These are phyloP conservation scores for Iberis pinnata DNA, from an alignment of 345 rosid species.

Conservation along the genomic window DNA sequence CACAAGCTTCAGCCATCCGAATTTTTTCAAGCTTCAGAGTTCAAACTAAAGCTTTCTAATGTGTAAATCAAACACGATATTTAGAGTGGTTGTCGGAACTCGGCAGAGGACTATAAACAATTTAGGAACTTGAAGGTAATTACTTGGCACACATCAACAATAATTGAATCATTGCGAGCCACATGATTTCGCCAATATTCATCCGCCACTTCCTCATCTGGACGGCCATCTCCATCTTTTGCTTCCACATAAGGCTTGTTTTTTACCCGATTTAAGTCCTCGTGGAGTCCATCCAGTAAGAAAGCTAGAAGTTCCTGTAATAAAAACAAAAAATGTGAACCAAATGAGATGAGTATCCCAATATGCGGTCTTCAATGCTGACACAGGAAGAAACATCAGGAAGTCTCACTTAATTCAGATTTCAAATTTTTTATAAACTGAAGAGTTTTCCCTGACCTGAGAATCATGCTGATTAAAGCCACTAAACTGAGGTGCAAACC, in stretches of 20 bases:
- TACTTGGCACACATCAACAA: constrained; percentile 89
- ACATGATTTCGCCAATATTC: constrained; percentile 87
- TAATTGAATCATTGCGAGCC: constrained; percentile 87
- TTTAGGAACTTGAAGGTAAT: constrained; percentile 33
- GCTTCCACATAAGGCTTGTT: constrained; percentile 84
- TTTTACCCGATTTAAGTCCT: constrained; percentile 92
- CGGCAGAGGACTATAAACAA: constrained; percentile 25
- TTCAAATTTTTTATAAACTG: constrained; percentile 16
- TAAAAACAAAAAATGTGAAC: constrained; percentile 28
- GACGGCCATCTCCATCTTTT: constrained; percentile 78
- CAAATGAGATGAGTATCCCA: constrained; percentile 20
- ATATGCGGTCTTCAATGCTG: constrained; percentile 11
- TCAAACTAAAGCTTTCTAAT: constrained; percentile 19
- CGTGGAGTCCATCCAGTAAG: constrained; percentile 96
- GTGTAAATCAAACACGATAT: constrained; percentile 16
- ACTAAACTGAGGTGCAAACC: constrained; percentile 91
- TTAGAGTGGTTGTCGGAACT: constrained; percentile 7
- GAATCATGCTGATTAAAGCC: constrained; percentile 99
- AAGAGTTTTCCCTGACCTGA: constrained; percentile 57
- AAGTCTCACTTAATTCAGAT: constrained; percentile 27
- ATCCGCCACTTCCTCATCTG: constrained; percentile 87
- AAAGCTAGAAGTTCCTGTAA: constrained; percentile 88
- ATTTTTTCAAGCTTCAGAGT: background rate
- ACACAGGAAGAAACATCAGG: constrained; percentile 17
- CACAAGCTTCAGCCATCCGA: constrained; percentile 10